These are phyloP conservation scores for Lentinula edodes DNA, from an alignment of 768 basidiomycete species.

Conservation along the genomic window DNA sequence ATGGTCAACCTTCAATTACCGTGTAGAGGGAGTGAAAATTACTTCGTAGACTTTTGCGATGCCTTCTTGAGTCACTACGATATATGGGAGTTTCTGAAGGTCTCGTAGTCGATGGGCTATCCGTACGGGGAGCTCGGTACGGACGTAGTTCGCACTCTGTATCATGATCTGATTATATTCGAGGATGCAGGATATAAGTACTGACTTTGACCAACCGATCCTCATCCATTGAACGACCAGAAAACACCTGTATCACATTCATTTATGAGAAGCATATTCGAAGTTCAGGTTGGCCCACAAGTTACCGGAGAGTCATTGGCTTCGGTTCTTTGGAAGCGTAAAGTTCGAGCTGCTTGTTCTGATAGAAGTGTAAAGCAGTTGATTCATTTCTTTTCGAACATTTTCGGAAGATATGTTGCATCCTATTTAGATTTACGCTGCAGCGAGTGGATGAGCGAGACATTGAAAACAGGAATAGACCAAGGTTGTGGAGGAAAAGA, in stretches of 20 bases:
- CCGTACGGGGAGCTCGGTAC: slow-evolving; percentile 82
- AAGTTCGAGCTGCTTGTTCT: slow-evolving; percentile 75
- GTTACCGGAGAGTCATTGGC: slow-evolving; percentile 70
- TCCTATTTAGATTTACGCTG: not conserved
- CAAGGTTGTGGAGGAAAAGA: not conserved
- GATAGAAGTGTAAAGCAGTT: slow-evolving; percentile 65
- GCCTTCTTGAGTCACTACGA: slow-evolving; percentile 81
- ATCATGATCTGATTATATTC: not conserved
- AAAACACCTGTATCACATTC: slow-evolving; percentile 56
- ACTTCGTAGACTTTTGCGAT: slow-evolving; percentile 84
- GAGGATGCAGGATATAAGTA: not conserved
- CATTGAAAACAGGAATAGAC: not conserved
- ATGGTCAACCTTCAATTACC: not conserved
- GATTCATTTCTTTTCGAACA: slow-evolving; percentile 15
- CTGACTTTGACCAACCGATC: slow-evolving; percentile 72
- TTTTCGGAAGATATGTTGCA: not conserved
- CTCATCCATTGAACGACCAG: slow-evolving; percentile 76
- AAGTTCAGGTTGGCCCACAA: slow-evolving; percentile 38
- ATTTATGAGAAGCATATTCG: not conserved
- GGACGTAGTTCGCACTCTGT: slow-evolving; percentile 83
- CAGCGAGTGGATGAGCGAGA: not conserved
- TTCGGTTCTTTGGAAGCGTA: slow-evolving; percentile 74
- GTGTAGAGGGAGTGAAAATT: not conserved
- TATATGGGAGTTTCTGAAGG: slow-evolving; percentile 79
- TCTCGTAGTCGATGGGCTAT: slow-evolving; percentile 86